Evolutionary conservation across 306 rosid genomes (phyloP), one percentile per base, ranked within the genome.

Genomic region (Quillaja saponaria): DNA sequence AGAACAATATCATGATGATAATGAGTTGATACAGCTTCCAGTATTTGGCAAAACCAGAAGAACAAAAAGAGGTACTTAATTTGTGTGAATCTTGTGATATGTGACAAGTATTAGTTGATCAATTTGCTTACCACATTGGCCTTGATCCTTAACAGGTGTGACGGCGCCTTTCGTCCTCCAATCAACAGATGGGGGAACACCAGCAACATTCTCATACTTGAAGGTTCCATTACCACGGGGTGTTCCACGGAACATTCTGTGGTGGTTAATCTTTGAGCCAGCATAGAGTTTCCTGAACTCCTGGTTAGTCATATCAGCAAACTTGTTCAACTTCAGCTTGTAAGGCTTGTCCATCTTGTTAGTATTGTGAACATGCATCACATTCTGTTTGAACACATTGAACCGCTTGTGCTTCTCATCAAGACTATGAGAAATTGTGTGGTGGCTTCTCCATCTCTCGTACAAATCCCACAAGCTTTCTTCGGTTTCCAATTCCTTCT

Each of bases 111-210:
- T 34, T 55, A 19, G 39, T 55, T 33, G 25, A 25, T 7, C 19
- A 49, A 11, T 34, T 49, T 55, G 12, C 69, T 41, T 63, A 82
- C 87, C 87, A 2, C 87, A 82, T 8, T 66, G 71, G 40, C 87
- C 83, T 82, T 82, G 87, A 64, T 82, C 67, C 66, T 82, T 82
- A 1, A 82, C 66, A 14, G 0, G 14, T 18, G 81, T 75, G 8
- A 78, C 87, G 1, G 81, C 83, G 0, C 87, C 83, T 67, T 71
- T 78, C 59, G 62, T 28, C 79, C 86, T 78, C 86, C 86, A 81
- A 67, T 82, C 87, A 38, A 75, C 63, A 0, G 81, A 78, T 40
- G 56, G 3, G 40, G 83, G 83, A 55, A 75, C 69, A 0, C 14
- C 20, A 1, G 34, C 21, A 14, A 63, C 66, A 4, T 60, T 71